Base-by-base conservation (phyloP, 164 flowering plant species). In the Vitis riparia region DNA sequence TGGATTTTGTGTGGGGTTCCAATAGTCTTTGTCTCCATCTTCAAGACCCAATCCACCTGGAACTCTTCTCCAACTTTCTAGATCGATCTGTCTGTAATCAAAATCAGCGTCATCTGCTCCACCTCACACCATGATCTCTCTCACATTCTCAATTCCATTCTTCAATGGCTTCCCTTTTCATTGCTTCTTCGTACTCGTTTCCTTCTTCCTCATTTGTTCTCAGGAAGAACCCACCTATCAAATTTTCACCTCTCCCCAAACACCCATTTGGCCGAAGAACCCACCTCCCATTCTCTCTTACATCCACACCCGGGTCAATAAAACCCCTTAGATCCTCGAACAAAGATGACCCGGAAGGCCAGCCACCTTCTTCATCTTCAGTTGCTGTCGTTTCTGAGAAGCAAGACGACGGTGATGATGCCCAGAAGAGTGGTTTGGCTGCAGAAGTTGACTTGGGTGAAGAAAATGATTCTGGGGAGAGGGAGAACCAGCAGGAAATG, bases 401-500 rank as follows among this genome's bases (percentile, higher is more conserved):
- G 53, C 76, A 57, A 0, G 51, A 51, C 5, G 51, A 51, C 2
- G 77, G 27, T 3, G 50, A 73, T 0, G 80, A 71, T 1, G 44
- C 71, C 57, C 75, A 61, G 37, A 53, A 69, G 63, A 17, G 60
- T 13, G 80, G 78, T 27, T 51, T 69, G 51, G 60, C 77, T 56
- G 30, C 23, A 17, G 74, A 61, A 37, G 65, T 1, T 19, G 81
- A 59, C 17, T 14, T 37, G 27, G 74, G 29, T 17, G 74, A 52
- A 13, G 75, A 64, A 1, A 67, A 52, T 27, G 78, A 70, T 3
- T 37, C 44, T 13, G 75, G 64, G 29, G 72, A 73, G 68, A 72
- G 55, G 53, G 79, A 78, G 72, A 75, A 77, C 48, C 84, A 82
- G 78, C 93, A 94, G 63, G 93, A 91, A 73, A 44, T 78, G 81